A percentile compares a stretch with the other conserved stretches of the same genome.
Conservation (phyloP, 2,329 filamentous ascomycete species). For the Aspergillus neoniger region DNA sequence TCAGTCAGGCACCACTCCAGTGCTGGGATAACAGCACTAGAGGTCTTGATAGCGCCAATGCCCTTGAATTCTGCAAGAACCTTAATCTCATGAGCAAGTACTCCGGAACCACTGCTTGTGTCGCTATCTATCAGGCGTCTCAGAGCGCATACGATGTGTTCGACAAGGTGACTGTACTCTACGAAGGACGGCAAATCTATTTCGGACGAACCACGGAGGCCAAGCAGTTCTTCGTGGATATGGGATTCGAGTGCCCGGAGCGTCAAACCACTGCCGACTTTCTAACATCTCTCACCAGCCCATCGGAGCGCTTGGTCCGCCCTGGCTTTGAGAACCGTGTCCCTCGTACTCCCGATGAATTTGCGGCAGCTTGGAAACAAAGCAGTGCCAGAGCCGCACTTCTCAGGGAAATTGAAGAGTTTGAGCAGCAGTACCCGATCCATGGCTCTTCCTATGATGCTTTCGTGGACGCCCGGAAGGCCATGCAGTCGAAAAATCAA, state of each 20-base stretch:
- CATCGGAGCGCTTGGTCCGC: slow-evolving; percentile 56
- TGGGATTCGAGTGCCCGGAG: slow-evolving; percentile 66
- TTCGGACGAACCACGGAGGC: slow-evolving; percentile 64
- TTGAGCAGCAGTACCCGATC: slow-evolving; percentile 27
- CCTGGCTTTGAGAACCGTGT: slow-evolving; percentile 61
- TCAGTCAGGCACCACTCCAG: slow-evolving; percentile 51
- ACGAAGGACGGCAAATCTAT: slow-evolving; percentile 72
- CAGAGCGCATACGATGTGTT: slow-evolving; percentile 53
- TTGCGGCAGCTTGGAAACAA: slow-evolving; percentile 57
- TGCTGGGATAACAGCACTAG: slow-evolving; percentile 53
- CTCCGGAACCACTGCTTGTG: slow-evolving; percentile 48
- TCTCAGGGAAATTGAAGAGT: slow-evolving; percentile 41
- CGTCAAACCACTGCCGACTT: slow-evolving; percentile 70
- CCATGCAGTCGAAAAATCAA: slow-evolving; percentile 41
- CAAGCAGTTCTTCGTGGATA: slow-evolving; percentile 63
- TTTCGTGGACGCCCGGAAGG: slow-evolving; percentile 38
- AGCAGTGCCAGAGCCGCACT: slow-evolving; percentile 47
- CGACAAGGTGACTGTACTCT: slow-evolving; percentile 68
- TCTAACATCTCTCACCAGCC: slow-evolving; percentile 66
- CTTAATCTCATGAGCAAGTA: slow-evolving; percentile 54
- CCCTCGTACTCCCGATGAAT: slow-evolving; percentile 68
- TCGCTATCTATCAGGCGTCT: slow-evolving; percentile 53
- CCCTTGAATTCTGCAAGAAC: slow-evolving; percentile 58
- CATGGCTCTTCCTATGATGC: slow-evolving; percentile 40
- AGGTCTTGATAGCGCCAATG: slow-evolving; percentile 57